phyloP scores from a whole-genome alignment of 768 basidiomycete genomes.

The Phanerochaete carnosa region DNA sequence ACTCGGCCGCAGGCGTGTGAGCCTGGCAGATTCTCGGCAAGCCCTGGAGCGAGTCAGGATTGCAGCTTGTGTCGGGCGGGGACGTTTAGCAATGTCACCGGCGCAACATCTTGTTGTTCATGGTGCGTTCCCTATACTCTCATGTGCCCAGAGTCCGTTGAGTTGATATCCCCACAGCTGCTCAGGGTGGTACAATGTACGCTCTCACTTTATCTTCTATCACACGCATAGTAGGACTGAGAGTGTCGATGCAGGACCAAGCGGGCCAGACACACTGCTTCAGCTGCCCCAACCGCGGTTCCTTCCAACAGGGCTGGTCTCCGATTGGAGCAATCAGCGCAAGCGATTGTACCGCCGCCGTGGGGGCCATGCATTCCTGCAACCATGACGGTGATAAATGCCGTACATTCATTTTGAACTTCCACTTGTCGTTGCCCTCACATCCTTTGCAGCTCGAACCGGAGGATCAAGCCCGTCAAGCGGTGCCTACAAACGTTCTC shows the following conservation, averaged over 20 bases:
- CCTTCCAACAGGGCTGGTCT: slow-evolving; percentile 11
- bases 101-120: slow-evolving; percentile 18
- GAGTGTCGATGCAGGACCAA: slow-evolving; percentile 7
- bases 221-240: too few relatives aligned
- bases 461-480: slow-evolving; percentile 13
- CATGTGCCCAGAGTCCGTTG: too few relatives aligned
- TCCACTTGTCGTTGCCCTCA: neutral
- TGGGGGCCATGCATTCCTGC: slow-evolving; percentile 15
- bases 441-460: slow-evolving; percentile 5
- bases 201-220: neutral
- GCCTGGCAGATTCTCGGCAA: slow-evolving; percentile 12
- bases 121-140: slow-evolving; percentile 10
- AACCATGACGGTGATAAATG: slow-evolving; percentile 8
- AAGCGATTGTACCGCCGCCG: slow-evolving; percentile 9
- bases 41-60: slow-evolving; percentile 7
- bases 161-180: slow-evolving; percentile 8
- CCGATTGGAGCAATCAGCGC: slow-evolving; percentile 7
- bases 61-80: slow-evolving; percentile 16
- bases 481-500: neutral
- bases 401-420: slow-evolving; percentile 12
- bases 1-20: slow-evolving; percentile 10
- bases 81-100: slow-evolving; percentile 12
- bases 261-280: slow-evolving; percentile 17
- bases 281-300: slow-evolving; percentile 14
- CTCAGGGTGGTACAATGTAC: slow-evolving; percentile 16